A percentile compares a stretch with the other conserved stretches of the same genome.
phyloP scores from a whole-genome alignment of 352 stramenopile species.

The Phytopythium montanum region DNA sequence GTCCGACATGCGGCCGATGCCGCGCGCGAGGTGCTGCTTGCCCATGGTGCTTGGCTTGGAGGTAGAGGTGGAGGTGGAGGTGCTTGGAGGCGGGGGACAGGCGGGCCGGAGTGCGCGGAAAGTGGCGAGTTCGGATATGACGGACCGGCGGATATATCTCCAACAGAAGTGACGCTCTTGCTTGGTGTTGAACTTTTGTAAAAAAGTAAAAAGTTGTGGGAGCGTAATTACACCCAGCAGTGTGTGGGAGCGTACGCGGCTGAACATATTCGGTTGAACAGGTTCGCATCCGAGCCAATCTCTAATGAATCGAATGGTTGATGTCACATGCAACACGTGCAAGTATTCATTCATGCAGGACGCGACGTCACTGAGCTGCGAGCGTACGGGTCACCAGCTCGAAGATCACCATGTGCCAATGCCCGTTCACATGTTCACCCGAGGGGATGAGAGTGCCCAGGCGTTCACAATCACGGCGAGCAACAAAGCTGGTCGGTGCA shows the following conservation, averaged over 20 bases:
- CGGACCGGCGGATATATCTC: neutral
- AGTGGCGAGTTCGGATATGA: constrained; percentile 26
- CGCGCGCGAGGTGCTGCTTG: constrained; percentile 69
- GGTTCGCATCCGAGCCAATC: neutral
- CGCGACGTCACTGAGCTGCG: constrained; percentile 4
- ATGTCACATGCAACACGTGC: neutral
- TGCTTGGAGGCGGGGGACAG: neutral
- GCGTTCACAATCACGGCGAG: constrained; percentile 1
- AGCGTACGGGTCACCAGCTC: too few relatives aligned
- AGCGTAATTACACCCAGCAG: constrained; percentile 17
- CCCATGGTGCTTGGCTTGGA: constrained; percentile 39
- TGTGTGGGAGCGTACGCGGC: constrained; percentile 5
- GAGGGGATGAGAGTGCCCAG: neutral
- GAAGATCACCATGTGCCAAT: neutral
- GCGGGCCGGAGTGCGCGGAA: constrained; percentile 12
- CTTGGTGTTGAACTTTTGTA: constrained; percentile 22
- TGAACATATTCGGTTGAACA: neutral
- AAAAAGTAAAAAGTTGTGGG: constrained; percentile 17
- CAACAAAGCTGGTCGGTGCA: neutral
- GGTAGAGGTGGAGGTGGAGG: too few relatives aligned
- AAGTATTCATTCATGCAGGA: neutral
- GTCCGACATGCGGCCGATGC: constrained; percentile 83
- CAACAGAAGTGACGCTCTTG: too few relatives aligned
- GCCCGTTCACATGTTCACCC: neutral
- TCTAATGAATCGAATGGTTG: neutral